Conservation (phyloP, 1,139 yeast genomes). For the Diutina rugosa region DNA sequence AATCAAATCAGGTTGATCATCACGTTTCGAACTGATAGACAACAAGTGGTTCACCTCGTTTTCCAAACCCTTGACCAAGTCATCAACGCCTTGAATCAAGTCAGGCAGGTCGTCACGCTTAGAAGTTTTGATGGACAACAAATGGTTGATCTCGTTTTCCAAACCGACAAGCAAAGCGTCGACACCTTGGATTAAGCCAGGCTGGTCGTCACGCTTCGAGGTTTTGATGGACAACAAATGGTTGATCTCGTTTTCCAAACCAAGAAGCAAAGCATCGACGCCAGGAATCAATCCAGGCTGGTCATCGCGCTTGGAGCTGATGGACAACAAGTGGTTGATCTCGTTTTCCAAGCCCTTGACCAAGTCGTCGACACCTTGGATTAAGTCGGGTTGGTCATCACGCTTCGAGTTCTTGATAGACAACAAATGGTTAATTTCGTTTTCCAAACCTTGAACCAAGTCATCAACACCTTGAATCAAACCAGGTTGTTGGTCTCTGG, state of each 20-base stretch:
- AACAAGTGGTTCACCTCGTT: background rate
- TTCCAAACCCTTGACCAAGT: background rate
- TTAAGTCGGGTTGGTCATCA: background rate
- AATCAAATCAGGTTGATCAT: background rate
- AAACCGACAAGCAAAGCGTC: background rate
- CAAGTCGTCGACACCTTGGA: background rate
- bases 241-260: background rate
- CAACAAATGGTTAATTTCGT: background rate
- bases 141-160: background rate
- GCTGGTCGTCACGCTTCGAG: background rate
- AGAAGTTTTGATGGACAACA: background rate
- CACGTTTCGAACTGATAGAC: background rate
- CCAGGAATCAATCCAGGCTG: background rate
- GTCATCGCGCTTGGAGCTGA: background rate
- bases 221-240: background rate
- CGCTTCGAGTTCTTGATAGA: background rate
- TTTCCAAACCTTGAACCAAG: background rate
- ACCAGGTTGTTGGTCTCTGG: background rate
- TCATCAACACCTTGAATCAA: background rate
- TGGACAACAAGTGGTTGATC: background rate
- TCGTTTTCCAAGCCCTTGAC: background rate
- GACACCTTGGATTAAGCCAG: background rate
- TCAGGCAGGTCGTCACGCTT: background rate
- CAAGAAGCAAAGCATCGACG: background rate
- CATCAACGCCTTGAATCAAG: background rate